Evolutionary conservation across 192 early-diverging fungal species (phyloP), one percentile per base, ranked within the genome.

Genomic region (Piromyces finnis): DNA sequence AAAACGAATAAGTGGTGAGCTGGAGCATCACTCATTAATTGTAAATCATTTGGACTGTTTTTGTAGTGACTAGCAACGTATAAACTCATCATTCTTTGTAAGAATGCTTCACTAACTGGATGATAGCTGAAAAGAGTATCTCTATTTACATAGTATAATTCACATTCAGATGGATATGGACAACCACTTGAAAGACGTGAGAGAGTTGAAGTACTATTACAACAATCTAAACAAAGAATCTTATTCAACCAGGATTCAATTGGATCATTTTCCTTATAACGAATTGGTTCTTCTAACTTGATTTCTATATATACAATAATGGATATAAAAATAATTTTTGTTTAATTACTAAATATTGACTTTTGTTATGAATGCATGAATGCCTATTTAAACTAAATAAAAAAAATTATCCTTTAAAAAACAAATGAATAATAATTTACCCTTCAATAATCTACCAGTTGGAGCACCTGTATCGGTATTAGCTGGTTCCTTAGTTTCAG

Each of bases 41-140:
- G 96, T 84, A 99, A 86, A 83, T 99, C 98, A 85, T 99, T 97
- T 32, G 98, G 98, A 41, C 93, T 94, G 87, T 99, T 99, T 86
- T 99, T 99, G 92, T 99, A 99, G 85, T 99, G 97, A 85, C 94
- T 95, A 28, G 97, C 95, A 30, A 98, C 96, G 81, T 98, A 99
- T 35, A 99, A 85, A 7, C 92, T 89, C 95, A 99, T 97, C 92
- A 99, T 98, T 77, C 93, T 93, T 86, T 98, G 97, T 87, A 99
- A 85, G 85, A 99, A 99, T 3, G 93, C 92, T 84, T 99, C 97
- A 17, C 92, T 93, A 12, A 97, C 96, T 14, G 97, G 95, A 84
- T 99, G 97, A 86, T 94, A 97, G 37, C 96, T 97, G 88, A 99
- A 99, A 78, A 99, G 89, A 30, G 97, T 96, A 85, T 99, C 97